Evolutionary conservation across 495 filamentous ascomycete species (phyloP).

Genomic region (Penicillium roqueforti): DNA sequence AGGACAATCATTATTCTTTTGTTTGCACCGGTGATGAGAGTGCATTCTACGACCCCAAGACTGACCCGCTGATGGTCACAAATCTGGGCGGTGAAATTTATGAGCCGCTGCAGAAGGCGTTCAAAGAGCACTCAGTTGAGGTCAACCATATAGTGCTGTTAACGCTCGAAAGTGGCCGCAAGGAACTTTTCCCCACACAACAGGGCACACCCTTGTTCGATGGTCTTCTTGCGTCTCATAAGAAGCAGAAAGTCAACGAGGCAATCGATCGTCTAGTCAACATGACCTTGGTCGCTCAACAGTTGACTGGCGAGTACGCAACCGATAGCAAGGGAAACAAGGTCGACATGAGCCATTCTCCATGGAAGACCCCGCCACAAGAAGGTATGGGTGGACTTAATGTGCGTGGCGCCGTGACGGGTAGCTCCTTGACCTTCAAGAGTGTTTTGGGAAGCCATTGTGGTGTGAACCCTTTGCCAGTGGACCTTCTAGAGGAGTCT

Average conservation of each 20-base stretch:
- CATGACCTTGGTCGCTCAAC: slow-evolving; percentile 38
- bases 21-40: slow-evolving; percentile 14
- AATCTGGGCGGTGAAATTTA: slow-evolving; percentile 38
- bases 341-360: slow-evolving; percentile 20
- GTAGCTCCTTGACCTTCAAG: slow-evolving; percentile 46
- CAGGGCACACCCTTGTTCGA: slow-evolving; percentile 38
- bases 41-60: slow-evolving; percentile 34
- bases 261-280: slow-evolving; percentile 29
- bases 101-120: slow-evolving; percentile 27
- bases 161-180: slow-evolving; percentile 45
- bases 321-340: slow-evolving; percentile 30
- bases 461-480: slow-evolving; percentile 41
- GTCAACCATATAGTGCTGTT: slow-evolving; percentile 44
- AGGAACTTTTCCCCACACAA: slow-evolving; percentile 45
- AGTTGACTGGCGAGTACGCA: slow-evolving; percentile 40
- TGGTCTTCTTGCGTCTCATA: slow-evolving; percentile 30
- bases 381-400: slow-evolving; percentile 43
- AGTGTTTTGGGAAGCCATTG: slow-evolving; percentile 44
- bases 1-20: slow-evolving; percentile 20
- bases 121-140: slow-evolving; percentile 24
- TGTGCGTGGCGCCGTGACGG: slow-evolving; percentile 39
- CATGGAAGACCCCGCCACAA: slow-evolving; percentile 21
- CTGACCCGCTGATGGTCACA: slow-evolving; percentile 42
- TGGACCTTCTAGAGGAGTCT: slow-evolving; percentile 43
- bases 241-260: slow-evolving; percentile 13